A percentile compares a stretch with the other conserved stretches of the same genome.
These are phyloP conservation scores for Lizonia empirigonia DNA, from an alignment of 2,329 filamentous ascomycete species.

Conservation along the genomic window DNA sequence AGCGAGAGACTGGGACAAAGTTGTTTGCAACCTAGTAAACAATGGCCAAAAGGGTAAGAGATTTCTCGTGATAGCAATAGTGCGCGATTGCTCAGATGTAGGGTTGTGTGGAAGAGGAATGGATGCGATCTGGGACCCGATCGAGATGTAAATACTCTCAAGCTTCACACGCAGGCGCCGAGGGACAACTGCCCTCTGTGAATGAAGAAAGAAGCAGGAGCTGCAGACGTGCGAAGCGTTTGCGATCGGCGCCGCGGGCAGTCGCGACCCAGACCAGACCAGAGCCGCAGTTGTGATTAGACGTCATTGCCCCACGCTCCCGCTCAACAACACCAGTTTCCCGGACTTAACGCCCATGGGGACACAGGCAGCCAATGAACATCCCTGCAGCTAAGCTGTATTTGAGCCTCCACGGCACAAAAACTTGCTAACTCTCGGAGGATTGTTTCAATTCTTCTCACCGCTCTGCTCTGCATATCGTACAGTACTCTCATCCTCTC, in stretches of 20 bases:
- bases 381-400: constrained; percentile 11
- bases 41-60: constrained; percentile 17
- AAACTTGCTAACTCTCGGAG: constrained; percentile 13
- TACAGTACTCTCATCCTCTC: constrained; percentile 26
- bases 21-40: constrained; percentile 23
- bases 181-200: constrained; percentile 28
- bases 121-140: constrained; percentile 6
- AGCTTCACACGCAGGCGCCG: constrained; percentile 19
- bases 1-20: constrained; percentile 1
- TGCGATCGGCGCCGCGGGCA: constrained; percentile 30
- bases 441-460: constrained; percentile 19
- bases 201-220: constrained; percentile 22
- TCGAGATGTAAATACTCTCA: constrained; percentile 14
- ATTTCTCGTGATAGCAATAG: constrained; percentile 15
- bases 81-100: constrained; percentile 11
- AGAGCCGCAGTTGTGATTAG: constrained; percentile 26
- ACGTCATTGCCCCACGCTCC: constrained; percentile 28
- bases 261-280: constrained; percentile 27
- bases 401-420: constrained; percentile 11
- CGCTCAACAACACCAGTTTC: constrained; percentile 23
- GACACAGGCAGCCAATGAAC: constrained; percentile 9
- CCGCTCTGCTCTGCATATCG: constrained; percentile 25
- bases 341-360: constrained; percentile 13
- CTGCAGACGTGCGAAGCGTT: constrained; percentile 15
- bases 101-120: constrained; percentile 10